phyloP scores from a whole-genome alignment of 1,139 yeast genomes.

The Candida dubliniensis region DNA sequence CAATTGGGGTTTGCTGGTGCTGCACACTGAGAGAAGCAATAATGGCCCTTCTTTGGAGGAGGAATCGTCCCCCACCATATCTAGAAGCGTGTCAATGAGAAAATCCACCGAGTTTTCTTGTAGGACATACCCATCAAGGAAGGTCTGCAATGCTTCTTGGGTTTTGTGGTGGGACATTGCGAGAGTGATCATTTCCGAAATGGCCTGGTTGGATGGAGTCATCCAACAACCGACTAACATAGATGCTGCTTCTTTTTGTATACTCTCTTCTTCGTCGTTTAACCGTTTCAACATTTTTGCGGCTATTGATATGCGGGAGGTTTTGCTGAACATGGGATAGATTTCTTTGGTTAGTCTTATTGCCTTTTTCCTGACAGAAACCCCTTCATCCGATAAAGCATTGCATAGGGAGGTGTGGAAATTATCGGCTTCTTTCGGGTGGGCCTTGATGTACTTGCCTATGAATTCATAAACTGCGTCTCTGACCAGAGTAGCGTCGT shows the following conservation, averaged over 20 bases:
- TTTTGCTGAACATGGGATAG: slow-evolving; percentile 32
- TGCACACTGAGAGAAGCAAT: slow-evolving; percentile 53
- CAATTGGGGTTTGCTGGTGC: slow-evolving; percentile 49
- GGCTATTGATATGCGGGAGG: slow-evolving; percentile 44
- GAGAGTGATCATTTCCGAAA: slow-evolving; percentile 24
- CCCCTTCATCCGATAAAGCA: slow-evolving; percentile 57
- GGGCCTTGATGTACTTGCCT: slow-evolving; percentile 46
- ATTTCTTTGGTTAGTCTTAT: slow-evolving; percentile 52
- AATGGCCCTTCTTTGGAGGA: slow-evolving; percentile 34
- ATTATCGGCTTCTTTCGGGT: slow-evolving; percentile 45
- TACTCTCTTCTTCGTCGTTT: slow-evolving; percentile 69
- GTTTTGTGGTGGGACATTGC: slow-evolving; percentile 33
- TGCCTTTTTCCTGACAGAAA: slow-evolving; percentile 64
- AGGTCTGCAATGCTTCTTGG: slow-evolving; percentile 14
- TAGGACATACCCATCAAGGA: not conserved
- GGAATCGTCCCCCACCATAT: slow-evolving; percentile 23
- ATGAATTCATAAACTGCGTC: slow-evolving; percentile 75
- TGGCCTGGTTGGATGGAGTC: slow-evolving; percentile 5
- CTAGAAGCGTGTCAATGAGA: slow-evolving; percentile 18
- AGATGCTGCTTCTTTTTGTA: slow-evolving; percentile 46
- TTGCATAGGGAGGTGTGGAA: slow-evolving; percentile 53
- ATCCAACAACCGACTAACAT: slow-evolving; percentile 51
- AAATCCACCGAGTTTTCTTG: too few species aligned
- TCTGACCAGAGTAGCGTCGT: slow-evolving; percentile 68
- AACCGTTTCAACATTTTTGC: slow-evolving; percentile 52